A percentile compares a stretch with the other conserved stretches of the same genome.
Evolutionary conservation across 1,139 yeast genomes (phyloP).

Genomic region (Debaryomyces psychrophilus): DNA sequence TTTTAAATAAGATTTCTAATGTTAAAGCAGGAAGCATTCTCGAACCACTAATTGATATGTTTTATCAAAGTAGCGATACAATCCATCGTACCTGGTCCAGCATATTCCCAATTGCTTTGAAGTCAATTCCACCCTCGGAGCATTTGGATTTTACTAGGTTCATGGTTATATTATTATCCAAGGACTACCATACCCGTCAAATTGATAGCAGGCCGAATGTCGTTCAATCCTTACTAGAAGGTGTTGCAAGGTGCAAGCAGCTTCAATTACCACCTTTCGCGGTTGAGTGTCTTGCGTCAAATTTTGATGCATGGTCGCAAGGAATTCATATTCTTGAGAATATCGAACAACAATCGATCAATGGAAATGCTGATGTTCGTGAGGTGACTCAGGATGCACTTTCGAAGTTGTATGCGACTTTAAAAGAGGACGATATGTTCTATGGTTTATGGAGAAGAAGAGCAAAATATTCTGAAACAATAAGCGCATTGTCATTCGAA

Average conservation of each 20-base stretch:
- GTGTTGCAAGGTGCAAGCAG: conserved; percentile 71
- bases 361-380: conserved; percentile 72
- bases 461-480: conserved; percentile 91
- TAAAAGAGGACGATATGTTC: conserved; percentile 95
- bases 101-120: conserved; percentile 79
- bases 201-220: conserved; percentile 87
- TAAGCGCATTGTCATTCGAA: conserved; percentile 89
- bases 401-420: conserved; percentile 81
- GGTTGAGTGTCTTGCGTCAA: conserved; percentile 82
- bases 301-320: conserved; percentile 91
- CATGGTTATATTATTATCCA: conserved; percentile 76
- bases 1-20: conserved; percentile 47
- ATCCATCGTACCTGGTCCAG: conserved; percentile 85
- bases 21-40: conserved; percentile 63
- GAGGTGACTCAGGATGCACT: conserved; percentile 92
- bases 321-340: conserved; percentile 82
- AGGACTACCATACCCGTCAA: conserved; percentile 90
- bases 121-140: conserved; percentile 75
- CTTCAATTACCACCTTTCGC: conserved; percentile 93
- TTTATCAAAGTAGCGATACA: conserved; percentile 78
- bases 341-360: conserved; percentile 65
- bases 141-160: conserved; percentile 81
- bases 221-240: conserved; percentile 80
- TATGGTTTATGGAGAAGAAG: conserved; percentile 97
- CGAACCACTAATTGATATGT: conserved; percentile 76